These are phyloP conservation scores for Aspergillus terreus DNA, from an alignment of 2,329 filamentous ascomycete genomes.

Conservation along the genomic window DNA sequence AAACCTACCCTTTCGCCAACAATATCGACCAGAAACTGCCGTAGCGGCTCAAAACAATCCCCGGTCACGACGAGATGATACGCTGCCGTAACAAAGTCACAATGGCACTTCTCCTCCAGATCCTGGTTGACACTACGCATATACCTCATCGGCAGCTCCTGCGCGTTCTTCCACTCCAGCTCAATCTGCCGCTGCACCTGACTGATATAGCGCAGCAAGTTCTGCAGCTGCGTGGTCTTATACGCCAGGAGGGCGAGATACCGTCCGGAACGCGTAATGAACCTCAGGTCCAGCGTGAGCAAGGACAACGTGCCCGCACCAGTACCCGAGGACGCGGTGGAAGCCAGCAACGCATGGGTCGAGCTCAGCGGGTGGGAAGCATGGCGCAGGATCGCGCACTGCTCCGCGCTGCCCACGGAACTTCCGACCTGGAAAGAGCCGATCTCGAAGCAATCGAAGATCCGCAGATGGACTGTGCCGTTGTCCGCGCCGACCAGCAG, in stretches of 20 bases:
- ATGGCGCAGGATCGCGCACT: constrained; percentile 53
- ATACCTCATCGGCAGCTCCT: constrained; percentile 75
- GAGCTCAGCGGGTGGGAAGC: constrained; percentile 69
- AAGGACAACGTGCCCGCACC: constrained; percentile 50
- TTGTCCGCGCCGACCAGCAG: constrained; percentile 71
- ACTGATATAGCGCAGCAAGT: constrained; percentile 77
- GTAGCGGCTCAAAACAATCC: constrained; percentile 68
- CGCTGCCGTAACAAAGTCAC: constrained; percentile 68
- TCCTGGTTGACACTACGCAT: constrained; percentile 73
- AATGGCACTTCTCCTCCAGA: constrained; percentile 61
- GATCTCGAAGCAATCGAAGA: constrained; percentile 81
- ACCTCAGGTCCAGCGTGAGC: constrained; percentile 78
- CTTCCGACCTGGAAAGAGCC: constrained; percentile 51
- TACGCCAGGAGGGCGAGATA: constrained; percentile 80
- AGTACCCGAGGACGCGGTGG: constrained; percentile 31
- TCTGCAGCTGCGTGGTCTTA: constrained; percentile 83
- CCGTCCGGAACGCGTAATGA: constrained; percentile 69
- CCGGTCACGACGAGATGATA: constrained; percentile 85
- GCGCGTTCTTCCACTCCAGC: constrained; percentile 76
- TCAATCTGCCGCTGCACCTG: constrained; percentile 77
- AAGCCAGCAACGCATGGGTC: constrained; percentile 69
- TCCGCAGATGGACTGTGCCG: constrained; percentile 70
- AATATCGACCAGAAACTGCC: constrained; percentile 85
- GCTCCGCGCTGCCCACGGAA: constrained; percentile 34
- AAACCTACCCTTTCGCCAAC: constrained; percentile 68